Conservation (phyloP, 441 rosid genomes). For the Euphorbia schlechtendalii region DNA sequence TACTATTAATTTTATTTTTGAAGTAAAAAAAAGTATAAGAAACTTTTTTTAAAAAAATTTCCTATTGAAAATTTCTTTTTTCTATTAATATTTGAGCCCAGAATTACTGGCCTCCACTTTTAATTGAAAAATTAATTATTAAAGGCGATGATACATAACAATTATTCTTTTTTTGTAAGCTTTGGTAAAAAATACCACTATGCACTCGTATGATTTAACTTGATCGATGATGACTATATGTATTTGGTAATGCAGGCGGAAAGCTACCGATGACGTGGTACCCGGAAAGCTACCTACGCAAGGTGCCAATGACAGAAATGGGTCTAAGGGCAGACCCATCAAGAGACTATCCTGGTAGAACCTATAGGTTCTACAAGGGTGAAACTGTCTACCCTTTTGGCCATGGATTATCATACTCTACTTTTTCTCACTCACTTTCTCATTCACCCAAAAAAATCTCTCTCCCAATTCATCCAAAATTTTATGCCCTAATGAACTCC, state of each 20-base stretch:
- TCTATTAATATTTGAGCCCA: too few relatives aligned
- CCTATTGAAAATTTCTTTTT: too few relatives aligned
- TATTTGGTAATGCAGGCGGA: conserved; percentile 41
- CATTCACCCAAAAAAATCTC: conserved; percentile 38
- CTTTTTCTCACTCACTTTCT: conserved; percentile 36
- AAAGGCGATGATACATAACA: too few relatives aligned
- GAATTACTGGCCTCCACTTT: too few relatives aligned
- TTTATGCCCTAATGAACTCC: conserved; percentile 20
- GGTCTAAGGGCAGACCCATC: conserved; percentile 66
- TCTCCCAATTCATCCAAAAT: conserved; percentile 25
- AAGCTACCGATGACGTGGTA: conserved; percentile 95
- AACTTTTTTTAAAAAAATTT: too few relatives aligned
- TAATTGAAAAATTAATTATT: too few relatives aligned
- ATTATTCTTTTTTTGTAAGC: too few relatives aligned
- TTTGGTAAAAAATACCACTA: too few relatives aligned
- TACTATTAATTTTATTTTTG: too few relatives aligned
- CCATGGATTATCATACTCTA: conserved; percentile 63
- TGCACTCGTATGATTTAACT: too few relatives aligned
- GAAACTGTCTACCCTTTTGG: conserved; percentile 85
- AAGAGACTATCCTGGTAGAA: conserved; percentile 64
- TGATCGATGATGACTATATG: too few relatives aligned
- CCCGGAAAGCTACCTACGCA: conserved; percentile 56
- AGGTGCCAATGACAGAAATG: conserved; percentile 85
- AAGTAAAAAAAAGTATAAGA: too few relatives aligned
- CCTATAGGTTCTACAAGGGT: conserved; percentile 90